phyloP scores from a whole-genome alignment of 2,329 filamentous ascomycete species.

The Xylariaceae sp. region DNA sequence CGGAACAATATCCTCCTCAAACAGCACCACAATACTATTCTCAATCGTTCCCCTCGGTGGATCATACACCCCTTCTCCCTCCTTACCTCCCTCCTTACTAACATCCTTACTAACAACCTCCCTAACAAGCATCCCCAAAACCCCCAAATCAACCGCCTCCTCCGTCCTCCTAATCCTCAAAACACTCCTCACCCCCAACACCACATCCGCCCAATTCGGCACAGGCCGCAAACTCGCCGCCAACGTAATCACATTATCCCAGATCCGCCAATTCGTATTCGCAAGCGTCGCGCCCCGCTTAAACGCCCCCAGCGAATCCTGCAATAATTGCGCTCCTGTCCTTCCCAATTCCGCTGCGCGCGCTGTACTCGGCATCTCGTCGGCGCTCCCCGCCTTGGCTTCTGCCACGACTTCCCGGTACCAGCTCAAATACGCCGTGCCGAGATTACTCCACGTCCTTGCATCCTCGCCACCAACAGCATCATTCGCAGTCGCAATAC shows the following conservation, averaged over 20 bases:
- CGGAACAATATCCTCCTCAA: constrained; percentile 71
- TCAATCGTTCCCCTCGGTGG: constrained; percentile 55
- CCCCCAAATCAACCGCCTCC: constrained; percentile 66
- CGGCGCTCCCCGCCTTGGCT: constrained; percentile 23
- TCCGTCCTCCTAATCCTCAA: constrained; percentile 75
- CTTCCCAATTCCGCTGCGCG: constrained; percentile 35
- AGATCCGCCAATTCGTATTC: constrained; percentile 84
- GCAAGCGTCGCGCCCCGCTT: constrained; percentile 82
- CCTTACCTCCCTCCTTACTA: constrained; percentile 21
- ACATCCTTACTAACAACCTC: constrained; percentile 53
- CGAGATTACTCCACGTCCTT: constrained; percentile 91
- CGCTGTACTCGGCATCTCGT: constrained; percentile 32
- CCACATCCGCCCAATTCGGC: constrained; percentile 67
- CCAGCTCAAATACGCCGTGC: constrained; percentile 70
- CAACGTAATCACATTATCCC: constrained; percentile 92
- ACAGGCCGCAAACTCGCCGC: constrained; percentile 67
- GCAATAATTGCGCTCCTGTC: constrained; percentile 54
- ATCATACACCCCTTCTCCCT: constrained; percentile 35
- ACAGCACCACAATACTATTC: constrained; percentile 60
- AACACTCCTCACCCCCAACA: constrained; percentile 68
- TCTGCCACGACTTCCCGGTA: constrained; percentile 50
- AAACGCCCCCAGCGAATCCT: constrained; percentile 76
- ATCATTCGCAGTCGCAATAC: constrained; percentile 59
- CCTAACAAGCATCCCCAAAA: constrained; percentile 66
- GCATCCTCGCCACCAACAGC: constrained; percentile 78